Evolutionary conservation across 2,329 filamentous ascomycete species (phyloP), one percentile per base, ranked within the genome.

Genomic region (Neodidymelliopsis sp.): DNA sequence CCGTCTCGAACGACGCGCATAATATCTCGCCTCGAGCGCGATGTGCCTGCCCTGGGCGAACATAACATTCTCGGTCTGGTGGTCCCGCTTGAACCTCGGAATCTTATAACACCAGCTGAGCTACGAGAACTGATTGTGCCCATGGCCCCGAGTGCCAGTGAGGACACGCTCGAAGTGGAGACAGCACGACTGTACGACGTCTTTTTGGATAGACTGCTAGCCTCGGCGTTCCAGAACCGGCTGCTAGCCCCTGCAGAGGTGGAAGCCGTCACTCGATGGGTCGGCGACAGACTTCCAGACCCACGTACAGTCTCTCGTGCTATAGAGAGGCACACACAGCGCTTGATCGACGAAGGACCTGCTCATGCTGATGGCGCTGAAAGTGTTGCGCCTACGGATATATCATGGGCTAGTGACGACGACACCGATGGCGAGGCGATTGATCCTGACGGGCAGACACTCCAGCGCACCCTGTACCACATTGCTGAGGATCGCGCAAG

Each of bases 401-500:
- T 64, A 10, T 71, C 67, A 4, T 62, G 60, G 55, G 48, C 47
- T 40, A 66, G 62, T 45, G 65, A 68, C 10, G 61, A 69, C 2
- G 62, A 69, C 30, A 59, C 75, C 71, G 63, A 79, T 71, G 77
- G 77, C 25, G 66, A 72, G 9, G 54, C 34, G 56, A 67, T 52
- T 59, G 74, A 56, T 62, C 71, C 46, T 59, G 78, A 81, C 50
- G 90, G 89, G 6, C 89, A 94, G 65, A 92, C 91, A 52, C 85
- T 96, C 37, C 87, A 95, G 34, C 90, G 86, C 54, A 79, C 97
- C 2, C 80, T 97, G 1, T 97, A 96, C 68, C 85, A 92, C 49
- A 95, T 97, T 35, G 95, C 92, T 0, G 92, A 97, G 72, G 91
- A 97, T 59, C 92, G 96, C 68, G 91, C 92, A 1, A 84, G 87